Base-by-base conservation (phyloP, 2,329 filamentous ascomycete genomes). In the Neonectria faginata region DNA sequence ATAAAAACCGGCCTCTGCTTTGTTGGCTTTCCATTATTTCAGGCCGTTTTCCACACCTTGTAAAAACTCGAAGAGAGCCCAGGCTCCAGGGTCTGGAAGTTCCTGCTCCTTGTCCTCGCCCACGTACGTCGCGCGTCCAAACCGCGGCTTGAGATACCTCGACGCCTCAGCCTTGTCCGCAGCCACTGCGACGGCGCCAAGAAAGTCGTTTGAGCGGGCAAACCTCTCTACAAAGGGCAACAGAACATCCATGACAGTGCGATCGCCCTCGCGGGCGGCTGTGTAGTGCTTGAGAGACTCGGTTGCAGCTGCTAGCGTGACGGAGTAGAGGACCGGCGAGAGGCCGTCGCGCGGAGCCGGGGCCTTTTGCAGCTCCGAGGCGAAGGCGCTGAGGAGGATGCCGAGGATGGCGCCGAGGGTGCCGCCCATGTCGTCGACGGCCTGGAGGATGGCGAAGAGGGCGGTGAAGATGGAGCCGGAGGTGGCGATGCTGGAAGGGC, bases 241-340 rank as follows among this genome's bases (percentile, higher is more conserved):
- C 47, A 94, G 79, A 2, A 91, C 90, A 78, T 94, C 91, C 64
- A 93, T 86, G 39, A 94, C 78, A 1, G 91, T 93, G 18, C 91
- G 67, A 59, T 76, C 74, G 4, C 72, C 74, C 52, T 75, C 73
- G 8, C 73, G 57, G 3, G 74, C 74, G 3, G 71, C 58, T 9
- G 73, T 75, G 61, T 75, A 70, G 2, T 62, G 64, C 62, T 75
- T 70, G 25, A 76, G 66, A 5, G 69, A 64, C 31, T 68, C 67
- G 3, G 69, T 62, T 2, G 73, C 74, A 4, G 63, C 55, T 2
- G 67, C 68, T 2, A 74, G 66, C 5, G 70, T 65, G 33, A 54
- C 51, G 6, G 73, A 66, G 42, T 73, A 74, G 9, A 70, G 60
- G 2, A 18, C 36, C 5, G 66, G 47, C 47, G 60, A 65, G 20